Evolutionary conservation across 139 green algal species (phyloP), one percentile per base, ranked within the genome.

Genomic region (Asterochloris sp.): DNA sequence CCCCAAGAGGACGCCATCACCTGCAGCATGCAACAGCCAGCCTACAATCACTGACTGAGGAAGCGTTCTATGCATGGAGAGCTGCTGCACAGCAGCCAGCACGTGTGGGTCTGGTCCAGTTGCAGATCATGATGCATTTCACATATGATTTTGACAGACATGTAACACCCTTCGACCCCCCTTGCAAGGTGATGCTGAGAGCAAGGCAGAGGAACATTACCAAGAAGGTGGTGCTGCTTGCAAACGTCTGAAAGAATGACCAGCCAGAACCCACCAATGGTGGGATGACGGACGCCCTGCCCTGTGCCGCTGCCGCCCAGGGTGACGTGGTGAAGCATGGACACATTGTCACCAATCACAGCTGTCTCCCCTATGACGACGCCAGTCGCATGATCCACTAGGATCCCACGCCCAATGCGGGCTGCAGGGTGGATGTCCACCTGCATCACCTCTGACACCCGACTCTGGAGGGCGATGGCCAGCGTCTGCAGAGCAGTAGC

Each of bases 281-380:
- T 92, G 0, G 94, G 94, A 83, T 94, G 90, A 0, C 91, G 90
- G 47, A 81, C 62, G 27, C 94, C 94, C 19, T 86, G 93, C 74
- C 91, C 91, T 8, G 89, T 97, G 74, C 95, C 95, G 79, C 86
- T 90, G 82, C 91, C 97, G 38, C 97, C 97, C 12, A 99, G 88
- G 11, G 96, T 98, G 15, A 99, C 97, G 81, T 95, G 92, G 83
- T 99, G 96, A 77, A 99, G 91, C 88, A 99, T 95, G 12, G 93
- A 98, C 10, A 98, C 95, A 85, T 98, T 96, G 84, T 98, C 93
- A 12, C 94, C 94, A 13, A 99, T 85, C 17, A 97, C 91, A 13
- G 96, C 94, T 11, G 96, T 99, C 89, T 99, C 96, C 4, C 97
- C 96, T 14, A 99, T 96, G 13, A 99, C 87, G 0, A 98, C 86